A percentile compares a stretch with the other conserved stretches of the same genome.
Conservation (phyloP, 805 yeast genomes). For the Geotrichum ghanense region DNA sequence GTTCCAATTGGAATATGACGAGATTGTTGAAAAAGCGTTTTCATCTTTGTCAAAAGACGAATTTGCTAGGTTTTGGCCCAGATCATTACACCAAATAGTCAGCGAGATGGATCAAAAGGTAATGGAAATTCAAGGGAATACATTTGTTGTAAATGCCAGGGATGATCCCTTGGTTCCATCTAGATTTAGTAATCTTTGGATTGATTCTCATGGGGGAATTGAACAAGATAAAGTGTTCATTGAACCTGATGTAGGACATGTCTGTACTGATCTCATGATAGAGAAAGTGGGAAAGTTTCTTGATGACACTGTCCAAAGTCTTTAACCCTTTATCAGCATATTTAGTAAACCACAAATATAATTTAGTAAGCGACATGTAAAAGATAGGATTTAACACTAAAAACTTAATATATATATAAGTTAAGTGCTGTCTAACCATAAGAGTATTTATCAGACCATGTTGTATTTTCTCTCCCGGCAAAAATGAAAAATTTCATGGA, state of each 20-base stretch:
- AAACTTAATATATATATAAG: no score
- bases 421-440: no score
- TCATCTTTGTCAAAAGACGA: neutral
- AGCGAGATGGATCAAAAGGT: slow-evolving; percentile 9
- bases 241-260: slow-evolving; percentile 24
- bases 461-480: no score
- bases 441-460: no score
- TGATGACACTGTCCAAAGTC: neutral
- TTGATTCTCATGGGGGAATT: slow-evolving; percentile 10
- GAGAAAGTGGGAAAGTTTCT: slow-evolving; percentile 10
- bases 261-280: slow-evolving; percentile 21
- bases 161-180: slow-evolving; percentile 28
- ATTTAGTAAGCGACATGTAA: no score
- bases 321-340: no score
- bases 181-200: slow-evolving; percentile 23
- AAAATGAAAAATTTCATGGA: no score
- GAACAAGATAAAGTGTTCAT: slow-evolving; percentile 15
- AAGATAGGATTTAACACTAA: no score
- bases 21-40: neutral
- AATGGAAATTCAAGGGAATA: slow-evolving; percentile 8
- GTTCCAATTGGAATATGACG: neutral
- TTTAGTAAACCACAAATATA: no score
- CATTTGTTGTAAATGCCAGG: slow-evolving; percentile 26
- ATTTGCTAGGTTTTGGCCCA: slow-evolving; percentile 12
- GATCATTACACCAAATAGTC: slow-evolving; percentile 9